Evolutionary conservation across 2,329 filamentous ascomycete genomes (phyloP).

Genomic region (Sporothrix brasiliensis): DNA sequence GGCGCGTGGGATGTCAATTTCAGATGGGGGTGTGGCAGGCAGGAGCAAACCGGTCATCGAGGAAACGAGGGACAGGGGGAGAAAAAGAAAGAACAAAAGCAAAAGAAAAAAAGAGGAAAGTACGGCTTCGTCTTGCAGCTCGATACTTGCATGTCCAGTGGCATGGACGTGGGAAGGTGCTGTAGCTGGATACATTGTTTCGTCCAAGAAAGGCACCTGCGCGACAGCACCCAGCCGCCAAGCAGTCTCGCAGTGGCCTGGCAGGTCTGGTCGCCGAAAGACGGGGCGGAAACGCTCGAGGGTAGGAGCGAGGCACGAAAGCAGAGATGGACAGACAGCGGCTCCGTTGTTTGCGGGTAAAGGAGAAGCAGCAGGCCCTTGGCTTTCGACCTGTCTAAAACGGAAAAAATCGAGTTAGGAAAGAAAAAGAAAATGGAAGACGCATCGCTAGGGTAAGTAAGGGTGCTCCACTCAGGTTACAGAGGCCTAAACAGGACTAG

Average conservation of each 20-base stretch:
- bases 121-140: not conserved
- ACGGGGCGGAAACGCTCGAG: slow-evolving; percentile 15
- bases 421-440: slow-evolving; percentile 14
- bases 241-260: not conserved
- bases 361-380: not conserved
- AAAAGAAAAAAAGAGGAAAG: not conserved
- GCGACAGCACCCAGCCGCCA: not conserved
- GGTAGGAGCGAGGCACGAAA: not conserved
- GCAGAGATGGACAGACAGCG: not conserved
- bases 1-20: slow-evolving; percentile 29
- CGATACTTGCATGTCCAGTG: slow-evolving; percentile 17
- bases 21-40: slow-evolving; percentile 22
- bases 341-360: not conserved
- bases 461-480: slow-evolving; percentile 22
- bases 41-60: not conserved
- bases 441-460: not conserved
- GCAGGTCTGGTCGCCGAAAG: slow-evolving; percentile 5
- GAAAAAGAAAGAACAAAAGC: not conserved
- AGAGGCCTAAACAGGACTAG: slow-evolving; percentile 28
- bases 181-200: slow-evolving; percentile 23
- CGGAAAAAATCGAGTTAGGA: not conserved
- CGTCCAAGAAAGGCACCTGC: slow-evolving; percentile 23
- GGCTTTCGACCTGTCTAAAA: not conserved
- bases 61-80: slow-evolving; percentile 10
- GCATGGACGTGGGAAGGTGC: slow-evolving; percentile 20